These are phyloP conservation scores for Crithidia fasciculata DNA, from an alignment of 208 protist genomes.

Conservation along the genomic window DNA sequence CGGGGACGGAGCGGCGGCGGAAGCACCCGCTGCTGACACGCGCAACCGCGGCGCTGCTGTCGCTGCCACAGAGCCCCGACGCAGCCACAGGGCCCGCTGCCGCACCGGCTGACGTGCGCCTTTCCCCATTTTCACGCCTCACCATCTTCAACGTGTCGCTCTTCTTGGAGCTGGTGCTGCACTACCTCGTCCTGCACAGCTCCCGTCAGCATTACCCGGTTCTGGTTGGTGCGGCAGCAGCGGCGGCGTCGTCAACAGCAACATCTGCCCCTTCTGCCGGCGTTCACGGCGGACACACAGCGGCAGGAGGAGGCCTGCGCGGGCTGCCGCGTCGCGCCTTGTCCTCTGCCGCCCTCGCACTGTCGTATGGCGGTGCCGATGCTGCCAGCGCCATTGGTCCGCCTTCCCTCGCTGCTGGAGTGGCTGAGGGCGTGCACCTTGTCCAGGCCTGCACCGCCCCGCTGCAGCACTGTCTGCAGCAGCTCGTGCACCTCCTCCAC, in stretches of 20 bases:
- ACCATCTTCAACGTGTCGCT: slow-evolving; percentile 35
- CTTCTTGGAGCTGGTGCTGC: slow-evolving; percentile 32
- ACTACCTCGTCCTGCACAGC: slow-evolving; percentile 36
- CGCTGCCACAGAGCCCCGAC: too few relatives aligned
- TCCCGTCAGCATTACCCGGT: slow-evolving; percentile 12
- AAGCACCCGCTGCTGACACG: neutral
- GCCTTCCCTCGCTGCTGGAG: neutral
- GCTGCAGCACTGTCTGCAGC: slow-evolving; percentile 37
- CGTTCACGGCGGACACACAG: neutral
- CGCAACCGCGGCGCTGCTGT: neutral
- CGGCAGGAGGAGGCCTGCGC: neutral
- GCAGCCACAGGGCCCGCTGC: neutral
- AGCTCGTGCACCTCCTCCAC: slow-evolving; percentile 40
- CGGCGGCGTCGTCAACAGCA: neutral
- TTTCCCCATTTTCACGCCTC: slow-evolving; percentile 30
- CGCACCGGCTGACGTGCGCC: slow-evolving; percentile 32
- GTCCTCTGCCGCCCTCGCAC: slow-evolving; percentile 9
- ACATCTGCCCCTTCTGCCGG: neutral
- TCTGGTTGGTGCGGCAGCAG: neutral
- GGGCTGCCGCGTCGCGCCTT: slow-evolving; percentile 3
- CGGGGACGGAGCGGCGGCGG: neutral
- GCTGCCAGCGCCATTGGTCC: neutral
- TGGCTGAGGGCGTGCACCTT: slow-evolving; percentile 5
- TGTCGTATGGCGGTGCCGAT: neutral
- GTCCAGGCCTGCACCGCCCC: slow-evolving; percentile 30